phyloP scores from a whole-genome alignment of 805 yeast genomes.

The Brettanomyces bruxellensis region DNA sequence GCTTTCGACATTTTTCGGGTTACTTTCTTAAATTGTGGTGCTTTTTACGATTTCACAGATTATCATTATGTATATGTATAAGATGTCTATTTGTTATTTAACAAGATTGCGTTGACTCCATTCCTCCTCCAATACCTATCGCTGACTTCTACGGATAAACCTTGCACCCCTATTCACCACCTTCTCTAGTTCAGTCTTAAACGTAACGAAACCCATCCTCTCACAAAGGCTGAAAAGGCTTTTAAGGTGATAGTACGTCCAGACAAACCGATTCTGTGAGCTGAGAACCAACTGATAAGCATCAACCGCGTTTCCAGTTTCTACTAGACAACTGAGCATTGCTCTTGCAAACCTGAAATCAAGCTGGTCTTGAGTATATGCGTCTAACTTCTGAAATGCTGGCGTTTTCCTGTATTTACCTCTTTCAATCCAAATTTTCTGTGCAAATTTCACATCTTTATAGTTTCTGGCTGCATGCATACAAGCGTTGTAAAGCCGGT shows the following conservation, averaged over 20 bases:
- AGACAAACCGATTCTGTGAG: conserved; percentile 57
- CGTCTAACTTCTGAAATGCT: conserved; percentile 34
- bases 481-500: conserved; percentile 49
- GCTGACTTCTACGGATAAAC: conserved; percentile 1
- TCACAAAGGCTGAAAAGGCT: conserved; percentile 31
- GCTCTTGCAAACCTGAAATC: conserved; percentile 67
- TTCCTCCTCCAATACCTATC: neutral
- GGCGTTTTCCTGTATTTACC: conserved; percentile 57
- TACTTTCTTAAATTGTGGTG: neutral
- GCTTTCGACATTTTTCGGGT: no score
- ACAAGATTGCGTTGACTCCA: no score
- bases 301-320: conserved; percentile 50
- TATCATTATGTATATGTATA: neutral
- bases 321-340: conserved; percentile 54
- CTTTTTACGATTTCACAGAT: neutral
- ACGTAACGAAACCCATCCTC: conserved; percentile 33
- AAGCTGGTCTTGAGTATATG: conserved; percentile 29
- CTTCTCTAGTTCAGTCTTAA: conserved; percentile 20
- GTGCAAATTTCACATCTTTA: conserved; percentile 49
- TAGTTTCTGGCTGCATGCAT: conserved; percentile 57
- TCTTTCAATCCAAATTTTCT: conserved; percentile 66
- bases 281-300: conserved; percentile 62
- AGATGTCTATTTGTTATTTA: conserved; percentile 3
- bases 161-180: conserved; percentile 15
- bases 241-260: conserved; percentile 48